Evolutionary conservation across 2,329 filamentous ascomycete species (phyloP), one percentile per base, ranked within the genome.

Genomic region (Moelleriella libera): DNA sequence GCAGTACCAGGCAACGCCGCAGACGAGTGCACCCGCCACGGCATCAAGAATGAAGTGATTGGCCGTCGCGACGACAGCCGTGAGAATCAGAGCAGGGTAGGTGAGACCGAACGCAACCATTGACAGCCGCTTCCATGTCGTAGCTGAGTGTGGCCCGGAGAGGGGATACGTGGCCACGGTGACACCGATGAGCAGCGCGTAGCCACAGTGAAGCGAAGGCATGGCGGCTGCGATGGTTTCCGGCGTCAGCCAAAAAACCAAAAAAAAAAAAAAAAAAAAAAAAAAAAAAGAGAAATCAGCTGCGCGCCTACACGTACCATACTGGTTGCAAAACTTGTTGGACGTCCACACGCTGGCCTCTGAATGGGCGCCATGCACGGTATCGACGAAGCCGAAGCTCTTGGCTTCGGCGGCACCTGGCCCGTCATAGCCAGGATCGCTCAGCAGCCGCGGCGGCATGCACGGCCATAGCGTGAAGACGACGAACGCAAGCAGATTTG

Each of bases 1-100:
- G 44, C 62, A 61, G 48, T 72, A 62, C 82, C 82, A 86, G 1
- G 80, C 81, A 5, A 84, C 52, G 3, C 67, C 68, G 54, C 82
- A 85, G 3, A 86, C 80, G 32, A 75, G 57, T 5, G 80, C 77
- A 11, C 82, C 83, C 0, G 81, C 83, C 2, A 85, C 73, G 0
- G 83, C 82, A 58, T 86, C 83, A 6, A 86, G 72, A 44, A 85
- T 71, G 59, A 85, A 83, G 61, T 86, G 82, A 59, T 86, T 86
- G 43, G 82, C 82, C 0, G 82, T 85, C 3, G 82, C 76, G 29
- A 85, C 70, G 53, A 86, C 85, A 30, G 80, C 82, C 7, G 76
- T 68, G 5, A 85, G 63, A 51, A 87, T 86, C 30, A 75, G 67
- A 5, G 73, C 59, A 1, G 83, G 82, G 56, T 87, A 87, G 4